Percentiles rank a stretch among this genome's conserved stretches.
Evolutionary conservation across 2,329 filamentous ascomycete genomes (phyloP).

Genomic region (Fusarium oligoseptatum): DNA sequence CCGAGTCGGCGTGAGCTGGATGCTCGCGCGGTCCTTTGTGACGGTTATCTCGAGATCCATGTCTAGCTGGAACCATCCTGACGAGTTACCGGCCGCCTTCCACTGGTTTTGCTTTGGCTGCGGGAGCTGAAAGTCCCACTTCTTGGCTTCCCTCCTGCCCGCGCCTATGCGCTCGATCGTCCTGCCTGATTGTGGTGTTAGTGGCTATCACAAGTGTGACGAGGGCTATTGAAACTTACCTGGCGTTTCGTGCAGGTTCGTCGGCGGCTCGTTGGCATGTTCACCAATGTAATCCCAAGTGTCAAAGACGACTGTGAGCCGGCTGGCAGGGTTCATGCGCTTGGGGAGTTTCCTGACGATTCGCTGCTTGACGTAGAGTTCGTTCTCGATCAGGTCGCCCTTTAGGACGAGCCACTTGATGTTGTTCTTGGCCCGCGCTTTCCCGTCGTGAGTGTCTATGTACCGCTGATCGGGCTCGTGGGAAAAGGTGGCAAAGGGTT

Average conservation of each 20-base stretch:
- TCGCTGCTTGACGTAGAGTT: conserved; percentile 5
- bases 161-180: neutral
- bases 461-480: conserved; percentile 13
- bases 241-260: neutral
- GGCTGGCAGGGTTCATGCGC: neutral
- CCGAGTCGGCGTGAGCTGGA: conserved; percentile 6
- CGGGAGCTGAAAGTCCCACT: neutral
- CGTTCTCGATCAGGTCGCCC: conserved; percentile 20
- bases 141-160: neutral
- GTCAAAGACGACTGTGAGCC: conserved; percentile 14
- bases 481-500: conserved; percentile 3
- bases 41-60: conserved; percentile 22
- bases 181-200: neutral
- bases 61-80: conserved; percentile 9
- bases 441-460: conserved; percentile 4
- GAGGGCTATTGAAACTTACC: neutral
- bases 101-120: neutral
- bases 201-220: neutral
- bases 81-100: neutral
- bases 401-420: conserved; percentile 32
- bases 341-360: conserved; percentile 7
- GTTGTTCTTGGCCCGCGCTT: conserved; percentile 8
- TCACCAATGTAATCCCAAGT: neutral
- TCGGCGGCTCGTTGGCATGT: neutral
- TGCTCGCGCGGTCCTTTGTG: neutral